These are phyloP conservation scores for Xylaria telfairii DNA, from an alignment of 495 filamentous ascomycete species.

Conservation along the genomic window DNA sequence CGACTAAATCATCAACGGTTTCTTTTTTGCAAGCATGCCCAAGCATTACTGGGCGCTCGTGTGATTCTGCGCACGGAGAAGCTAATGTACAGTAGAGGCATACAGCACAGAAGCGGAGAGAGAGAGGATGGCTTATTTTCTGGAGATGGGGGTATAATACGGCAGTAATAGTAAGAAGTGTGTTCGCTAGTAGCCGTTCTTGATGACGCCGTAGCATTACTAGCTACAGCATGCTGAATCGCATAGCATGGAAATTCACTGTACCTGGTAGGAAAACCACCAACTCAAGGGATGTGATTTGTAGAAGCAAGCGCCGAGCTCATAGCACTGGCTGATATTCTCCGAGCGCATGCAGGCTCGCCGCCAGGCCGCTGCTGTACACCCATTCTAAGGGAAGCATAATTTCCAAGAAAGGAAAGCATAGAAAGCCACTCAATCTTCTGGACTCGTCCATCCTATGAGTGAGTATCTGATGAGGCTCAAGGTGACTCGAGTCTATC, in stretches of 20 bases:
- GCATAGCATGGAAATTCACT: neutral
- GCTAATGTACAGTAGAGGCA: neutral
- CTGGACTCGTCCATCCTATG: neutral
- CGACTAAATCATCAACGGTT: neutral
- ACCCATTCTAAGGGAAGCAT: neutral
- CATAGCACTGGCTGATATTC: slow-evolving; percentile 11
- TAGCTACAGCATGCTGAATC: neutral
- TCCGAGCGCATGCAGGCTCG: slow-evolving; percentile 12
- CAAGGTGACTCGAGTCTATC: slow-evolving; percentile 15
- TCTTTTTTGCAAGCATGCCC: neutral
- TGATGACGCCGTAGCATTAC: slow-evolving; percentile 4
- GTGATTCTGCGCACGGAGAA: slow-evolving; percentile 8
- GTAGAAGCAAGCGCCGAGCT: neutral
- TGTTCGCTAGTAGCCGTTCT: neutral
- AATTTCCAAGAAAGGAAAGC: slow-evolving; percentile 21
- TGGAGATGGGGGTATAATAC: neutral
- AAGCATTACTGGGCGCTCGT: neutral
- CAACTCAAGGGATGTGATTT: neutral
- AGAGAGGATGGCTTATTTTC: neutral
- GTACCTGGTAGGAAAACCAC: neutral
- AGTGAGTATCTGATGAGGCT: slow-evolving; percentile 20
- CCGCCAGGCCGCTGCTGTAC: neutral
- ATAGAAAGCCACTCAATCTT: slow-evolving; percentile 5
- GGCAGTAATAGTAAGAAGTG: neutral
- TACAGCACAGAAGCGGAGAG: neutral